phyloP scores from a whole-genome alignment of 106 monocot species.

The Acanthochlamys bracteata region DNA sequence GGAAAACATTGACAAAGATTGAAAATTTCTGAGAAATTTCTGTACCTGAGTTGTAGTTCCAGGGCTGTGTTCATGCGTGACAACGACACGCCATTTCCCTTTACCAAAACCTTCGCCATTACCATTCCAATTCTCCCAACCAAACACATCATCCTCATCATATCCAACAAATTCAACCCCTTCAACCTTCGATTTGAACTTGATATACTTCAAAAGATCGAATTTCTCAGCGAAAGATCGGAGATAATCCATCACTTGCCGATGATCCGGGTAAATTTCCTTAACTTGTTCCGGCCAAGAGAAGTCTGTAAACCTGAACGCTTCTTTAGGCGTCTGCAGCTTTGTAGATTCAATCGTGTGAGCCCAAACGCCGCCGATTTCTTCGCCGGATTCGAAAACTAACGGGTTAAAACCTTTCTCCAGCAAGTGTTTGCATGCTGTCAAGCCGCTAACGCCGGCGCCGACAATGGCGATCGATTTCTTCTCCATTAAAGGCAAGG shows the following conservation, averaged over 20 bases:
- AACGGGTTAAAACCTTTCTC: conserved; percentile 27
- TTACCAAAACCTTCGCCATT: conserved; percentile 26
- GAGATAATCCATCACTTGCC: conserved; percentile 30
- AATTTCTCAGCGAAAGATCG: conserved; percentile 30
- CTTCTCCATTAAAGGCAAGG: too few species aligned
- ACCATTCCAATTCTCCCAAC: conserved; percentile 38
- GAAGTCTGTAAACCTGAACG: conserved; percentile 43
- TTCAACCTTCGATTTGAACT: conserved; percentile 24
- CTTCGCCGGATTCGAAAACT: conserved; percentile 29
- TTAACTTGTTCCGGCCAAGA: conserved; percentile 32
- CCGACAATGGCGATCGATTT: conserved; percentile 39
- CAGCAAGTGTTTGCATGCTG: conserved; percentile 28
- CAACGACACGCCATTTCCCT: conserved; percentile 28
- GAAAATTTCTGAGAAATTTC: neutral
- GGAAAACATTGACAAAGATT: neutral
- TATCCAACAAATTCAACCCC: conserved; percentile 28
- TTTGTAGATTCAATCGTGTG: conserved; percentile 23
- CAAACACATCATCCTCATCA: conserved; percentile 19
- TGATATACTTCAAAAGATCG: conserved; percentile 13
- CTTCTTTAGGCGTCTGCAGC: conserved; percentile 32
- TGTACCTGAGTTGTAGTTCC: neutral
- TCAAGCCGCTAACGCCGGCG: conserved; percentile 50
- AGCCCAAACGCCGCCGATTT: conserved; percentile 45
- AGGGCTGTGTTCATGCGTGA: conserved; percentile 2
- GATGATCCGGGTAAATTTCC: conserved; percentile 19